Base-by-base conservation (phyloP, 1,284 basidiomycete genomes). In the Naganishia sp. region DNA sequence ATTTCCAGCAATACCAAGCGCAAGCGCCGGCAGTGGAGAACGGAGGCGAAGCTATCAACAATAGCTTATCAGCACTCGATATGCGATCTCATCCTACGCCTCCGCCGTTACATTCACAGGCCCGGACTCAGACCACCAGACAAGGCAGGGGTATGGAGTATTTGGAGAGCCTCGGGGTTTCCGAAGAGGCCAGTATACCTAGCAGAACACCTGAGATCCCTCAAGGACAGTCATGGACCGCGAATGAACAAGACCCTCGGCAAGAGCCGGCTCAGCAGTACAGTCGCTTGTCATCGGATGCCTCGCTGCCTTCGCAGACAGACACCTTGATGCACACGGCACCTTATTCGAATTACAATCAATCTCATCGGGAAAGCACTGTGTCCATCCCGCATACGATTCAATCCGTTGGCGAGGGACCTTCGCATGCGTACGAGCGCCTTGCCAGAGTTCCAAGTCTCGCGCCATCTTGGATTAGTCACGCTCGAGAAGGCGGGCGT, bases 401-500 rank as follows among this genome's bases (percentile, higher is more conserved):
- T 18, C 52, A 55, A 39, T 56, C 59, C n/a, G 61, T 63, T n/a
- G 66, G 60, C 33, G 66, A 67, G 49, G 66, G 66, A 31, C 66
- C 66, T 23, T 66, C 64, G 6, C 52, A 65, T 57, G 13, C 49
- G 10, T 60, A 63, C 42, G 55, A 60, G 23, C 43, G 43, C 45
- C 59, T 63, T 33, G 54, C 36, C 16, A 25, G 28, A n/a, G 33
- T 54, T 10, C 42, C 64, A 46, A 57, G 68, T 55, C 33, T 55
- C 48, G 64, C 64, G 6, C 68, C 59, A 33, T 66, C 64, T 16
- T 69, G 68, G 68, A 63, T 64, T 28, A 55, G 59, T 54, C 68
- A 63, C 6, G 65, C 65, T 16, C 44, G 67, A 33, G 69, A 67
- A 54, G 69, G 67, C 10, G 49, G 68, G 1, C 73, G 73, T 56